These are phyloP conservation scores for Dendrobium huoshanense DNA, from an alignment of 106 monocot genomes.

Conservation along the genomic window DNA sequence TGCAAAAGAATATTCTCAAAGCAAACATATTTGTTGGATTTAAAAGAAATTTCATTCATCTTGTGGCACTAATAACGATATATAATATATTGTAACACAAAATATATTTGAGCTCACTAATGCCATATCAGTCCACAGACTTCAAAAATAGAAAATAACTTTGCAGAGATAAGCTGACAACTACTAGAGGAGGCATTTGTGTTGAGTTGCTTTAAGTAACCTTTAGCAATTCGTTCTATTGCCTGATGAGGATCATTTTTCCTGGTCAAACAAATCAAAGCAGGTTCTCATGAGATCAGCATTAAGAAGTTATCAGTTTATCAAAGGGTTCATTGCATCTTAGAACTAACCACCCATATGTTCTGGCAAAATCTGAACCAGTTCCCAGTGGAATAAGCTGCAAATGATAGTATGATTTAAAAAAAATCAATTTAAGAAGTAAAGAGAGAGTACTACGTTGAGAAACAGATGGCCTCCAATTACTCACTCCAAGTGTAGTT, in stretches of 20 bases:
- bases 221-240: slow-evolving; percentile 80
- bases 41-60: neutral
- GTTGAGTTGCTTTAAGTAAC: slow-evolving; percentile 21
- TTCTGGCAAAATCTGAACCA: slow-evolving; percentile 98
- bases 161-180: neutral
- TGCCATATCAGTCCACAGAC: neutral
- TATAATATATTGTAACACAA: neutral
- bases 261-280: slow-evolving; percentile 44
- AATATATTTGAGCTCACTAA: neutral
- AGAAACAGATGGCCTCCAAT: slow-evolving; percentile 7
- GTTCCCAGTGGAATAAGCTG: slow-evolving; percentile 98
- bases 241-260: slow-evolving; percentile 84
- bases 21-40: neutral
- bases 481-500: slow-evolving; percentile 87
- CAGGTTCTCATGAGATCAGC: slow-evolving; percentile 1
- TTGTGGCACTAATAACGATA: neutral
- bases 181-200: neutral
- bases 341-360: slow-evolving; percentile 77
- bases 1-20: neutral
- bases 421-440: neutral
- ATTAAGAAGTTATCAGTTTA: slow-evolving; percentile 3
- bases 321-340: neutral
- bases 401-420: slow-evolving; percentile 18
- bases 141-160: neutral
- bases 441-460: neutral